Conservation (phyloP, 176 grass and related monocot species). For the Dendrocalamus sinicus region DNA sequence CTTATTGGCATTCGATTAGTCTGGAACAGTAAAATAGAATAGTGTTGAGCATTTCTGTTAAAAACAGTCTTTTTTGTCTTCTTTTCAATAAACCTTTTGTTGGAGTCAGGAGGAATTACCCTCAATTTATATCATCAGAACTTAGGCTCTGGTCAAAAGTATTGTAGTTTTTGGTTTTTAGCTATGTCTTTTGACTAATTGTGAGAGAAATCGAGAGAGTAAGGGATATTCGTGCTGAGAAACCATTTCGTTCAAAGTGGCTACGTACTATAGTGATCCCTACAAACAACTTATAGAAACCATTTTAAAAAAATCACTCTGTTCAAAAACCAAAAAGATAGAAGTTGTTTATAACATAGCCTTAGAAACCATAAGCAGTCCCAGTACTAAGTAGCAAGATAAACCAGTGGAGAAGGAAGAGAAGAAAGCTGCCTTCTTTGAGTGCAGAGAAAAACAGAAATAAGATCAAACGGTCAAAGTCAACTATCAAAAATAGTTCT, state of each 20-base stretch:
- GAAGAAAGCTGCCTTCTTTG: neutral
- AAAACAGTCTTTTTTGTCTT: neutral
- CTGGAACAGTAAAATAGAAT: neutral
- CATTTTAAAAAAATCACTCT: too few relatives aligned
- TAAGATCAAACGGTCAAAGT: slow-evolving; percentile 6
- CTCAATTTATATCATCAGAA: neutral
- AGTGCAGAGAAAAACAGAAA: neutral
- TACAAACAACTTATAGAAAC: too few relatives aligned
- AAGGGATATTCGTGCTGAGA: too few relatives aligned
- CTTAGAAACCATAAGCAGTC: neutral
- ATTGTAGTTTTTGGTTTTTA: too few relatives aligned
- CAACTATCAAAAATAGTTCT: neutral
- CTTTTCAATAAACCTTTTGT: neutral
- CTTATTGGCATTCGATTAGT: neutral
- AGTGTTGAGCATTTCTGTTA: neutral
- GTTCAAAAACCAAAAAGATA: too few relatives aligned
- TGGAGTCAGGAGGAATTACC: neutral
- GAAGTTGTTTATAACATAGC: too few relatives aligned
- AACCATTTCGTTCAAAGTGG: too few relatives aligned
- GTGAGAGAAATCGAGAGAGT: too few relatives aligned
- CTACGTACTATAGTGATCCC: too few relatives aligned
- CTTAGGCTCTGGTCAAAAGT: too few relatives aligned
- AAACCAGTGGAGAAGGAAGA: neutral
- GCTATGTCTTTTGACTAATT: too few relatives aligned
- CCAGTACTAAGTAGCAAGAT: neutral